These are phyloP conservation scores for Flammula alnicola DNA, from an alignment of 1,284 basidiomycete species.

Conservation along the genomic window DNA sequence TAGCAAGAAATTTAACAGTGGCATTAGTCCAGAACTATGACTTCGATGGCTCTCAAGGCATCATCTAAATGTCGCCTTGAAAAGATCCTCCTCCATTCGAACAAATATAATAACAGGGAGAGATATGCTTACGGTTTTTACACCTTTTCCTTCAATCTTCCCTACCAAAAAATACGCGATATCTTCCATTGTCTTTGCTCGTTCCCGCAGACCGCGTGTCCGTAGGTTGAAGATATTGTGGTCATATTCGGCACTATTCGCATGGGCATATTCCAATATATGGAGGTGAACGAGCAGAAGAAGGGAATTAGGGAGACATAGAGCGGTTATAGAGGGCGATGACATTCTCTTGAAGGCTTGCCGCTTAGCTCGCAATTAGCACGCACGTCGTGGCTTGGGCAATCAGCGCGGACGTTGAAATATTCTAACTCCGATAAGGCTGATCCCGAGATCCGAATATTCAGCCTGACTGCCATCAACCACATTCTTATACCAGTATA, in stretches of 20 bases:
- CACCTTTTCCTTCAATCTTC: slow-evolving; percentile 42
- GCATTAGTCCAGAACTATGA: too few species aligned
- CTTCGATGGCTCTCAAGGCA: neutral
- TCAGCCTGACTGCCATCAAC: too few species aligned
- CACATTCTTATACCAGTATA: too few species aligned
- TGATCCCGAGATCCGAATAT: too few species aligned
- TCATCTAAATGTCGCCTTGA: neutral
- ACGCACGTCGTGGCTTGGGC: neutral
- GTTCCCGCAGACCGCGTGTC: slow-evolving; percentile 50
- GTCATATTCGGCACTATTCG: slow-evolving; percentile 49
- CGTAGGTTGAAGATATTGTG: slow-evolving; percentile 49
- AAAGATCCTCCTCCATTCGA: neutral
- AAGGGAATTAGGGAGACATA: slow-evolving; percentile 2
- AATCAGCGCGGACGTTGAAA: neutral
- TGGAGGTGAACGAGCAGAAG: slow-evolving; percentile 43
- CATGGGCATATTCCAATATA: slow-evolving; percentile 50
- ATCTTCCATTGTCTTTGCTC: slow-evolving; percentile 56
- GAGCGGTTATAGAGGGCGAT: neutral
- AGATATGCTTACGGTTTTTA: slow-evolving; percentile 37
- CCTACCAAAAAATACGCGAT: slow-evolving; percentile 52
- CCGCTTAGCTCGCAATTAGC: too few species aligned
- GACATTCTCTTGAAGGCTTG: neutral
- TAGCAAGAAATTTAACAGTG: neutral
- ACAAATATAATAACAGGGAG: neutral
- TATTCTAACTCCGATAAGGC: too few species aligned